Evolutionary conservation across 306 rosid species (phyloP), one percentile per base, ranked within the genome.

Genomic region (Spatholobus suberectus): DNA sequence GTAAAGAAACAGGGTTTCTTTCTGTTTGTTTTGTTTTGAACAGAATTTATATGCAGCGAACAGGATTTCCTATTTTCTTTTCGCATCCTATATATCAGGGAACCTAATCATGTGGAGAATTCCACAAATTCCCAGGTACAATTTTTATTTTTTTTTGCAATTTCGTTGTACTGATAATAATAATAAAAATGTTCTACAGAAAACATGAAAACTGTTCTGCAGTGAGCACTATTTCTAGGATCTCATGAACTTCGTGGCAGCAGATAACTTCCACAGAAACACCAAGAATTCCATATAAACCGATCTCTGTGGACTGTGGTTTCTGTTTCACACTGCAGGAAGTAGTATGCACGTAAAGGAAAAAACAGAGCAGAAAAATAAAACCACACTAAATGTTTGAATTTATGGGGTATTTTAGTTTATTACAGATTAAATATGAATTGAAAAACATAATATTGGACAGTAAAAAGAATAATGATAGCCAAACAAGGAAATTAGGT

Each of bases 1-100:
- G 34, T 32, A 75, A 75, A 54, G 62, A 82, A 69, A 76, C 73
- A 69, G 66, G 82, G 82, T 69, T 77, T 59, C 54, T 76, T 35
- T 61, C 61, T 77, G 70, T 83, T 70, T 83, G 4, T 70, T 59
- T 68, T 46, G 17, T 44, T 76, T 57, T 21, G 57, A 58, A 8
- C 35, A 75, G 34, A 82, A 54, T 82, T 59, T 59, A 20, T 29
- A 49, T 72, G 18, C 52, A 24, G 5, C 7, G n/a, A 40, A 49
- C 14, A 35, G n/a, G 34, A 38, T 73, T 49, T 61, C 46, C 3
- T 20, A 26, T 49, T 51, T 37, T 81, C 6, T 14, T 17, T 49
- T 17, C 7, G 1, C 41, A 20, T 61, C 29, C 24, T 32, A 7
- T 32, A 62, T 35, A 24, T 26, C 34, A 38, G 47, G 38, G 21